Evolutionary conservation across 768 basidiomycete species (phyloP).

Genomic region (Mycena vitilis): DNA sequence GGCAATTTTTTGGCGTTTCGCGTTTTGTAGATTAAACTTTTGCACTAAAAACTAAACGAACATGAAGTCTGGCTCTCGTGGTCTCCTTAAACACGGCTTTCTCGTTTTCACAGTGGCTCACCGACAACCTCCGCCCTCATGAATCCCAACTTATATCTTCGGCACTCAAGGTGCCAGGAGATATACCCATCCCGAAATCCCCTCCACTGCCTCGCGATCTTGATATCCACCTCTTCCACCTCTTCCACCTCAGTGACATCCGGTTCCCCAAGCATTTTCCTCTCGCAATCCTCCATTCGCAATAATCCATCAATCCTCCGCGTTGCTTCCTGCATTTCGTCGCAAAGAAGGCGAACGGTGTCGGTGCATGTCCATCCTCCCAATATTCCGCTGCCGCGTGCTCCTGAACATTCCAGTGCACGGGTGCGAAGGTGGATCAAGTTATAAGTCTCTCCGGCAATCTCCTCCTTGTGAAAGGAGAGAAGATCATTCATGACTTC

Average conservation of each 20-base stretch:
- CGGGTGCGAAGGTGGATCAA: constrained; percentile 26
- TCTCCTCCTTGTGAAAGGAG: constrained; percentile 29
- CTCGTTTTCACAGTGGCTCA: too few relatives aligned
- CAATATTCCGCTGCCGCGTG: background rate
- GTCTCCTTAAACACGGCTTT: too few relatives aligned
- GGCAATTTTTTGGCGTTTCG: too few relatives aligned
- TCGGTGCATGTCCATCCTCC: constrained; percentile 20
- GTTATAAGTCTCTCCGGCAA: constrained; percentile 28
- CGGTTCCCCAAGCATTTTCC: constrained; percentile 1
- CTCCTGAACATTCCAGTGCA: background rate
- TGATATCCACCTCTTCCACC: constrained; percentile 13
- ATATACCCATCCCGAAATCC: constrained; percentile 27
- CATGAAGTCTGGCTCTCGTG: too few relatives aligned
- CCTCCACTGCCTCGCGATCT: constrained; percentile 26
- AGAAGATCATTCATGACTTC: constrained; percentile 26
- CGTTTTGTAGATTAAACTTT: too few relatives aligned
- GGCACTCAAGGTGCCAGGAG: constrained; percentile 28
- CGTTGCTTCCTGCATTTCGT: constrained; percentile 14
- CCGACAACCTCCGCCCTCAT: background rate
- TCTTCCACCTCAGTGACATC: constrained; percentile 2
- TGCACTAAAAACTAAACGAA: too few relatives aligned
- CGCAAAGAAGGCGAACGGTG: constrained; percentile 16
- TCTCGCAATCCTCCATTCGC: constrained; percentile 19
- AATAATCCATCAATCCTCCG: constrained; percentile 18
- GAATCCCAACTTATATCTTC: constrained; percentile 21